Conservation (phyloP, 2,329 filamentous ascomycete genomes). For the Ophiostoma ips region DNA sequence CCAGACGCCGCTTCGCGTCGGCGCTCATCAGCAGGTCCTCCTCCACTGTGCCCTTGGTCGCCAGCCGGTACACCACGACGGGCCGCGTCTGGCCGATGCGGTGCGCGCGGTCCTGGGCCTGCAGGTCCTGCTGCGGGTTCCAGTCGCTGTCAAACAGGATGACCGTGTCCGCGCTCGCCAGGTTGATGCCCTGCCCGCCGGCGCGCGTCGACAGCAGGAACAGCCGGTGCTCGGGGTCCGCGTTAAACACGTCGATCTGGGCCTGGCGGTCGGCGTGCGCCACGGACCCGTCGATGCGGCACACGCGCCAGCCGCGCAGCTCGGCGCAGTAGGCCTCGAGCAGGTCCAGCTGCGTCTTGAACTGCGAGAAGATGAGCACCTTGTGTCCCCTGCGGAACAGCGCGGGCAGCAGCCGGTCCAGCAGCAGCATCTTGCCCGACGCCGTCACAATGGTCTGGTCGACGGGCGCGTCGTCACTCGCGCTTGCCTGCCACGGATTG, state of each 20-base stretch:
- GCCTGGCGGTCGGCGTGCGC: conserved; percentile 55
- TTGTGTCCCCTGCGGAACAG: conserved; percentile 70
- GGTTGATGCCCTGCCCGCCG: conserved; percentile 89
- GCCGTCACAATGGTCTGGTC: conserved; percentile 76
- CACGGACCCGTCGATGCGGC: conserved; percentile 83
- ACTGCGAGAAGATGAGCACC: conserved; percentile 91
- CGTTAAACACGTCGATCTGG: conserved; percentile 64
- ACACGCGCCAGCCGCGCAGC: conserved; percentile 67
- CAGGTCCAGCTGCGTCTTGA: conserved; percentile 86
- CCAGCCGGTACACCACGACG: conserved; percentile 85
- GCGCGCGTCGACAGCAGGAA: conserved; percentile 85
- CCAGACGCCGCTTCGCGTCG: conserved; percentile 78
- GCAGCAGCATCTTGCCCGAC: conserved; percentile 89
- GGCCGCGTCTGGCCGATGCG: conserved; percentile 87
- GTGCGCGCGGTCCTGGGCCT: conserved; percentile 90
- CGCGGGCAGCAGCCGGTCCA: conserved; percentile 69
- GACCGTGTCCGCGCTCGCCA: conserved; percentile 82
- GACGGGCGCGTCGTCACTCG: conserved; percentile 30
- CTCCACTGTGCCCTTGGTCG: conserved; percentile 86
- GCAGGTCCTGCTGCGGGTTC: conserved; percentile 94
- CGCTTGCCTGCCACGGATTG: conserved; percentile 58
- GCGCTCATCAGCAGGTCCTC: conserved; percentile 75
- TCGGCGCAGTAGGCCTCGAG: conserved; percentile 70
- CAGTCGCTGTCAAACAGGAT: conserved; percentile 81
- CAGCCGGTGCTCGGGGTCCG: conserved; percentile 49